Evolutionary conservation across 805 yeast genomes (phyloP), one percentile per base, ranked within the genome.

Genomic region (Nakazawaea ambrosiae): DNA sequence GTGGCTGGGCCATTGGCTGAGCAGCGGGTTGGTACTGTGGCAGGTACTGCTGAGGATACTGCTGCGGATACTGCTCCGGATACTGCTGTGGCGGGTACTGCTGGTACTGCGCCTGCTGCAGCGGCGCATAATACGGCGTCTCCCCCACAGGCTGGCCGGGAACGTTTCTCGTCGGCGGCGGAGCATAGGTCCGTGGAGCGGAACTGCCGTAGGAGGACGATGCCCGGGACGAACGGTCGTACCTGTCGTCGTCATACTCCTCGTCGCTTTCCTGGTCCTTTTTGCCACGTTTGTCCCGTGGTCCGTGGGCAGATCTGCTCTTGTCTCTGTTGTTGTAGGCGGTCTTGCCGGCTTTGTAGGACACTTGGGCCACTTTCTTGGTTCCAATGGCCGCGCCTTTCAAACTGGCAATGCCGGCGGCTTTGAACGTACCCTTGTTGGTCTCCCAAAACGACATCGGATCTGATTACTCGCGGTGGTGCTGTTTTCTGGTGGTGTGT

Each of bases 351-450:
- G 62, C 63, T 19, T 48, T 44, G 31, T 57, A 60, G 1, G 65
- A 63, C n/a, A 73, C 74, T 43, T 70, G 69, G 3, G 68, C 59
- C 1, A 71, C 60, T 0, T 73, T 66, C 15, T 56, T 67, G 3
- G 75, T 60, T 3, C 76, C 80, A 33, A 50, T 59, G 5, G 76
- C 79, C 18, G 73, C 65, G 4, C 77, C 78, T 41, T 62, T 66
- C 34, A 61, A 61, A 0, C 75, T 66, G 17, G 75, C 65, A 5
- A 57, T 45, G 3, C 78, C 71, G 0, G 68, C 80, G 1, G 66
- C 48, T 41, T 71, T 72, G 48, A 75, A 63, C 0, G 70, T 47
- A 39, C 54, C 80, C 45, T 74, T 75, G 53, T 75, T 71, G 36
- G 70, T 64, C 15, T 65, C 67, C 75, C 75, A 70, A 41, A 68